A percentile compares a stretch with the other conserved stretches of the same genome.
Evolutionary conservation across 2,329 filamentous ascomycete genomes (phyloP).

Genomic region (Chaetothyriales sp.): DNA sequence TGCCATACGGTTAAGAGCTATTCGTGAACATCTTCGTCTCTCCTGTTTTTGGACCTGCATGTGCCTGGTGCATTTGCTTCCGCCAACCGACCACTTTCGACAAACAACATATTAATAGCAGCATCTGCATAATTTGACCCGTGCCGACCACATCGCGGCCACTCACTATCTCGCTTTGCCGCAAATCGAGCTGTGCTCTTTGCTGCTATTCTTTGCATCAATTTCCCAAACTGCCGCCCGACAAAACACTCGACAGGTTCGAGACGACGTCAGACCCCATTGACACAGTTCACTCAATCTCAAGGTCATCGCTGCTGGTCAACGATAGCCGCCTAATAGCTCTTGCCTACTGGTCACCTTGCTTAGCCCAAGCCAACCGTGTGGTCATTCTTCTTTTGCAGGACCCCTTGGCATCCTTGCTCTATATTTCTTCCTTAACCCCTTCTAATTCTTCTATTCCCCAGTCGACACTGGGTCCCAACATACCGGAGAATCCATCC

Average conservation of each 20-base stretch:
- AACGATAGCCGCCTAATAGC: constrained; percentile 15
- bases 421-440: not conserved
- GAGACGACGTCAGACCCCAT: not conserved
- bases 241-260: constrained; percentile 4
- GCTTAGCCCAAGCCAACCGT: not conserved
- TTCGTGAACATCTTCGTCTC: constrained; percentile 14
- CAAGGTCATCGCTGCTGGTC: constrained; percentile 15
- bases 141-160: not conserved
- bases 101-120: constrained; percentile 1
- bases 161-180: not conserved
- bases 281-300: constrained; percentile 3
- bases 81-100: not conserved
- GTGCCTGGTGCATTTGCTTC: constrained; percentile 8
- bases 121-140: not conserved
- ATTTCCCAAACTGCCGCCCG: not conserved
- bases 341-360: constrained; percentile 4
- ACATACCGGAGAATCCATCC: not conserved
- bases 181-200: constrained; percentile 10
- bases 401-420: not conserved
- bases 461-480: not conserved
- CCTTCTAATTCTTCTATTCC: not conserved
- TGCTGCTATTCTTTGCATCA: constrained; percentile 5
- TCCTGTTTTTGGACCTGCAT: constrained; percentile 4
- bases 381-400: not conserved
- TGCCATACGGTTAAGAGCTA: constrained; percentile 14